Percentiles rank a stretch among this genome's conserved stretches.
phyloP scores from a whole-genome alignment of 2,329 filamentous ascomycete species.

The Cytospora schulzeri region DNA sequence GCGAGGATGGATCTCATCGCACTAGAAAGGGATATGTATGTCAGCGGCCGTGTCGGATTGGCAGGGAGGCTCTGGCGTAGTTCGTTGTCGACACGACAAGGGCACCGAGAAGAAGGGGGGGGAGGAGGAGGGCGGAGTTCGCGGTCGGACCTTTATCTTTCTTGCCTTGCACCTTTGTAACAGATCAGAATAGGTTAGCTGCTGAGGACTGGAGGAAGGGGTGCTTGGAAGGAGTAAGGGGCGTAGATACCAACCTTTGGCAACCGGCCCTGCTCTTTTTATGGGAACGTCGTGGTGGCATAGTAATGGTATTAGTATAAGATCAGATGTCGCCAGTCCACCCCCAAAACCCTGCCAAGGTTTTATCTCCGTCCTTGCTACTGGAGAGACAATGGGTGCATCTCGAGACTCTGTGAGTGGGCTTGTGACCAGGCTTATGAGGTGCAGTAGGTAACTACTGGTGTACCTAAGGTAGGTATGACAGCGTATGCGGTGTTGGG shows the following conservation, averaged over 20 bases:
- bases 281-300: constrained; percentile 68
- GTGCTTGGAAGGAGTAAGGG: not conserved
- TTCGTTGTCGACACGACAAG: not conserved
- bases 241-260: constrained; percentile 34
- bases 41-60: not conserved
- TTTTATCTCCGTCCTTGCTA: constrained; percentile 19
- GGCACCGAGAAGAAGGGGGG: not conserved
- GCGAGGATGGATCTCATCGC: constrained; percentile 66
- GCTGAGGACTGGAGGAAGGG: too few relatives aligned
- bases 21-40: constrained; percentile 42
- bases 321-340: not conserved
- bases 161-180: constrained; percentile 61
- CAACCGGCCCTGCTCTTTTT: constrained; percentile 72
- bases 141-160: constrained; percentile 64
- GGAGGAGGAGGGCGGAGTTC: too few relatives aligned
- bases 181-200: not conserved
- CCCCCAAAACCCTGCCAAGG: constrained; percentile 10
- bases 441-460: not conserved
- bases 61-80: constrained; percentile 1
- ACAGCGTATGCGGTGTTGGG: not conserved
- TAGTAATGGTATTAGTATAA: constrained; percentile 51
- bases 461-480: not conserved
- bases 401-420: constrained; percentile 5
- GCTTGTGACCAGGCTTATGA: constrained; percentile 4
- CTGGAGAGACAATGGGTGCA: constrained; percentile 16